Evolutionary conservation across 305 asterid genomes (phyloP).

Genomic region (Andrographis paniculata): DNA sequence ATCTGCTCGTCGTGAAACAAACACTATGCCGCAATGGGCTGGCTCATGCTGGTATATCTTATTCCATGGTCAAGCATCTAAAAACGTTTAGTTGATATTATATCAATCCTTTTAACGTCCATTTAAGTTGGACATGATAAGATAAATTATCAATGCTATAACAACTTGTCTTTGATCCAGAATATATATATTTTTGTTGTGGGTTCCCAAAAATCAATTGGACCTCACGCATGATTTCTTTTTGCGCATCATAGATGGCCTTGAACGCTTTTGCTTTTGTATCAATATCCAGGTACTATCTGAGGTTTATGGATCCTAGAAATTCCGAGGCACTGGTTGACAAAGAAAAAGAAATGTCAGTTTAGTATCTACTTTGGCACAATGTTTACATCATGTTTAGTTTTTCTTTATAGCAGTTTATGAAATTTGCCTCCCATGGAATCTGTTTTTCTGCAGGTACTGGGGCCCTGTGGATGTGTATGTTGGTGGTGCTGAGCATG

Average conservation of each 20-base stretch:
- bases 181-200: background rate
- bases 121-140: slow-evolving; percentile 7
- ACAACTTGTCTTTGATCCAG: background rate
- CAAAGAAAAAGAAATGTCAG: slow-evolving; percentile 79
- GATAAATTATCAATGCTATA: background rate
- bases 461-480: slow-evolving; percentile 99
- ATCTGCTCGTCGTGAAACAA: slow-evolving; percentile 82
- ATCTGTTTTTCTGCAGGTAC: slow-evolving; percentile 42
- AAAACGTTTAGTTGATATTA: slow-evolving; percentile 7
- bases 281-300: slow-evolving; percentile 68
- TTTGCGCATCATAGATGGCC: slow-evolving; percentile 5
- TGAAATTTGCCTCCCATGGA: too few species aligned
- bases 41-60: slow-evolving; percentile 92
- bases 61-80: slow-evolving; percentile 15
- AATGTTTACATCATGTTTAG: too few species aligned
- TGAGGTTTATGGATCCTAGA: slow-evolving; percentile 94
- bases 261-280: slow-evolving; percentile 7
- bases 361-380: slow-evolving; percentile 13
- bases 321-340: slow-evolving; percentile 74
- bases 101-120: slow-evolving; percentile 6
- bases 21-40: slow-evolving; percentile 99
- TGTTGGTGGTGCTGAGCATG: slow-evolving; percentile 99
- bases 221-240: background rate
- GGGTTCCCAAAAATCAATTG: background rate
- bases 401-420: too few species aligned